Base-by-base conservation (phyloP, 1,139 yeast genomes). In the Debaryomyces coudertii region DNA sequence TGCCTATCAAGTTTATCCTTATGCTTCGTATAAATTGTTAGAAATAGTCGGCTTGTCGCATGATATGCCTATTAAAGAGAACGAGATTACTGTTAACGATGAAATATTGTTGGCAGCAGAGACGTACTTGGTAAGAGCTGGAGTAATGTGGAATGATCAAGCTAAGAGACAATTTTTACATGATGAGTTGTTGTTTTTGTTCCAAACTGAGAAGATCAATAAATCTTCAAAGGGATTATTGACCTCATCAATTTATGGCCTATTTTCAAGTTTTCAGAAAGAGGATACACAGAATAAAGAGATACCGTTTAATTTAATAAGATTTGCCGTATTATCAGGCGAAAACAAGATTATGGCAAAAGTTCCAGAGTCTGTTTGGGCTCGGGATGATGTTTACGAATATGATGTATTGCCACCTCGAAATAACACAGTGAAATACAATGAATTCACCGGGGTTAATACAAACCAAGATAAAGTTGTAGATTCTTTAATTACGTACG, bases 371-470 rank as follows among this genome's bases (percentile, higher is more conserved):
- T 57, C 66, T 2, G 71, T 85, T n/a, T 87, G 90, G 87, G 73
- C 76, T 1, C 61, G 79, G 37, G 73, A 82, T 49, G 87, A 84
- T 47, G 72, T 82, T 12, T 80, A 72, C 55, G 95, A 87, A 54
- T 87, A 79, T 59, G 95, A 87, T 62, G 78, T 84, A 2, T 62
- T 86, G 16, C 92, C 93, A 1, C 90, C 92, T 9, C 61, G 57
- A 38, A 70, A 66, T 46, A 47, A 52, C 2, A 54, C 60, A 7
- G 56, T 57, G 7, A 60, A 54, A 3, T 69, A 70, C 47, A 60
- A 66, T 40, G 73, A 60, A 6, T 56, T 50, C 38, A 53, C 63
- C 1, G 76, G 74, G 0, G 49, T 64, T 2, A 47, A 48, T 36
- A 47, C 54, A 30, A 51, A 40, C 8, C 53, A 33, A 45, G 42